Conservation (phyloP, 805 yeast genomes). For the Schizosaccharomyces pombe region DNA sequence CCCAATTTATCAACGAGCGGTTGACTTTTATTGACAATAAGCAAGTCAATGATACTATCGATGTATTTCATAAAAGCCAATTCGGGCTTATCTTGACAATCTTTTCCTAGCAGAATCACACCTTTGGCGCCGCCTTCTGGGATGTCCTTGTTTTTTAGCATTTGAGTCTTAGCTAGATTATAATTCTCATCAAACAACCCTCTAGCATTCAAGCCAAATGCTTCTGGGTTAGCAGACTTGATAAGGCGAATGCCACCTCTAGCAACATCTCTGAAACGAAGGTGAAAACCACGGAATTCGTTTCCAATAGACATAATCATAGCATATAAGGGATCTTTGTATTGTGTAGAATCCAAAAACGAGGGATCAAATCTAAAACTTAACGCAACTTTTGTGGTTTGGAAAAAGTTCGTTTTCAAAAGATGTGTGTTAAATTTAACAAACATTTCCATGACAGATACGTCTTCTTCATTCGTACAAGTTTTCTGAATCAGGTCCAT, state of each 20-base stretch:
- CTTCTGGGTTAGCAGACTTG: slow-evolving; percentile 62
- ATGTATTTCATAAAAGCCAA: slow-evolving; percentile 80
- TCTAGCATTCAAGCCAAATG: slow-evolving; percentile 61
- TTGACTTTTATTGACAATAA: slow-evolving; percentile 46
- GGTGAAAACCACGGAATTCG: slow-evolving; percentile 92
- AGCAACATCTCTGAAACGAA: slow-evolving; percentile 88
- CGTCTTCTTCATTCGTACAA: slow-evolving; percentile 57
- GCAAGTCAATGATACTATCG: slow-evolving; percentile 69
- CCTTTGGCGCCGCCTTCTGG: slow-evolving; percentile 99
- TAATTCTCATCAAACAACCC: slow-evolving; percentile 89
- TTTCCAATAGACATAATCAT: slow-evolving; percentile 90
- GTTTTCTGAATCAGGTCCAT: slow-evolving; percentile 39
- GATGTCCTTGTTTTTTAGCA: slow-evolving; percentile 87
- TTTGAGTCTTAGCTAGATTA: slow-evolving; percentile 87
- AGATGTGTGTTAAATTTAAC: slow-evolving; percentile 66
- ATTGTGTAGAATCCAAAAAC: slow-evolving; percentile 64
- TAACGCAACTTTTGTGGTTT: slow-evolving; percentile 82
- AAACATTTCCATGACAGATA: slow-evolving; percentile 58
- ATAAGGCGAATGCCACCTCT: slow-evolving; percentile 96
- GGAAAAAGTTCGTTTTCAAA: slow-evolving; percentile 80
- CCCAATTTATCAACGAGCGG: slow-evolving; percentile 63
- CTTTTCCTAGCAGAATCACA: slow-evolving; percentile 52
- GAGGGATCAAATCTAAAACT: slow-evolving; percentile 77
- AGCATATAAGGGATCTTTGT: slow-evolving; percentile 82
- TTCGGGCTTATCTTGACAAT: slow-evolving; percentile 56